Evolutionary conservation across 768 basidiomycete species (phyloP), one percentile per base, ranked within the genome.

Genomic region (Lyophyllum shimeji): DNA sequence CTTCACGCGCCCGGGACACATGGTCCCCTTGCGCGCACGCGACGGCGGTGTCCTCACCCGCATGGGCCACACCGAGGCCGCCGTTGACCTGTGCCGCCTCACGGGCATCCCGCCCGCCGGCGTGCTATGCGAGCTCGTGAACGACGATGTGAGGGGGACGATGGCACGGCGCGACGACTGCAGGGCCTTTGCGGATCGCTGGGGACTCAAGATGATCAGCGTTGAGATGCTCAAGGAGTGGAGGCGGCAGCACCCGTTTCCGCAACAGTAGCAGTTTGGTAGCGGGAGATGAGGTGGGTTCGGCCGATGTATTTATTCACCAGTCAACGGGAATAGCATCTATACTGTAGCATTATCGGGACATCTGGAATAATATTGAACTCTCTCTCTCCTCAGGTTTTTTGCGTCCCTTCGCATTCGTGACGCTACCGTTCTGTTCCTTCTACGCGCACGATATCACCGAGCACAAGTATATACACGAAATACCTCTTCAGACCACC

Each of bases 131-230:
- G 97, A 99, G 69, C 75, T 98, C 34, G 95, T 98, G 15, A 96
- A 98, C 52, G 93, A 98, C 60, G 88, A 98, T 68, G 82, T 81
- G 13, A 73, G 82, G 62, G 97, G 97, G 0, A 85, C 80, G 15
- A 99, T 99, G 97, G 92, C 95, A n/a, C 78, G 95, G 17, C 75
- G 94, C 33, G 95, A 98, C 65, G 95, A 95, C 64, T 96, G 95
- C 67, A 81, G 93, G 59, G 80, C 84, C 34, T 98, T 99, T 66
- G 95, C 97, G 11, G 85, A 93, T 71, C 75, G 80, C 21, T 95
- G 90, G 89, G 90, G 93, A 8, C 66, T 98, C 52, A 94, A 90
- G 68, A 92, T 97, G 86, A 93, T 99, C 66, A 95, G 90, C 56
- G 89, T 99, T 6, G 95, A 95, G 62, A 87, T 87, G 86, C 71